Conservation (phyloP, 345 rosid species). For the Aegle marmelos region DNA sequence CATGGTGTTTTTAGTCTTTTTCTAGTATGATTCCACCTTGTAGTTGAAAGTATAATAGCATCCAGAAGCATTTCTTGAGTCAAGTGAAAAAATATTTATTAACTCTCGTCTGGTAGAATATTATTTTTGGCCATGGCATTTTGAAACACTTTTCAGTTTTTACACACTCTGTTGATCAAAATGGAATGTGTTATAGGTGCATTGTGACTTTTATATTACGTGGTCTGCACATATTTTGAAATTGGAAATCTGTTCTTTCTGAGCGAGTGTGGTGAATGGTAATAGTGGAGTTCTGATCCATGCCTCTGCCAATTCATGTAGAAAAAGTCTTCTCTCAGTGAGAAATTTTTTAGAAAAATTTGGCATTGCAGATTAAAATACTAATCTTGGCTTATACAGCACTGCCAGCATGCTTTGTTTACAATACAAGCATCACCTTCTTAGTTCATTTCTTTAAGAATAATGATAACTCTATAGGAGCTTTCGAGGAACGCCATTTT, state of each 20-base stretch:
- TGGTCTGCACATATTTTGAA: neutral
- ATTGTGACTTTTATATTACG: neutral
- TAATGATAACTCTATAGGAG: neutral
- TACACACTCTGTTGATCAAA: neutral
- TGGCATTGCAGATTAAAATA: neutral
- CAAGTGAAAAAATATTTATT: neutral
- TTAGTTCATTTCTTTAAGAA: neutral
- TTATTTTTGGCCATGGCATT: neutral
- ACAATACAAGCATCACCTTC: neutral
- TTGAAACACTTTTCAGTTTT: slow-evolving; percentile 1
- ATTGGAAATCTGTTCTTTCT: neutral
- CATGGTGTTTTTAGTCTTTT: neutral
- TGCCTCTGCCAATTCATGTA: neutral
- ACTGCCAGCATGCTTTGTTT: slow-evolving; percentile 7
- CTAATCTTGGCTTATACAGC: neutral
- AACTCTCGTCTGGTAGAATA: neutral
- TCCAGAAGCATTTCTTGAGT: neutral
- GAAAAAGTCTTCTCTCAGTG: neutral
- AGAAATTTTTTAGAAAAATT: neutral
- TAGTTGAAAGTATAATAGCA: neutral
- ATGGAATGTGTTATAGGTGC: neutral
- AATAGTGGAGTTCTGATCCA: neutral
- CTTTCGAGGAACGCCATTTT: neutral
- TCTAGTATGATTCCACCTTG: neutral
- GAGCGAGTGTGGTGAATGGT: too few relatives aligned